Evolutionary conservation across 208 protist species (phyloP).

Genomic region (Acanthamoeba culbertsoni): DNA sequence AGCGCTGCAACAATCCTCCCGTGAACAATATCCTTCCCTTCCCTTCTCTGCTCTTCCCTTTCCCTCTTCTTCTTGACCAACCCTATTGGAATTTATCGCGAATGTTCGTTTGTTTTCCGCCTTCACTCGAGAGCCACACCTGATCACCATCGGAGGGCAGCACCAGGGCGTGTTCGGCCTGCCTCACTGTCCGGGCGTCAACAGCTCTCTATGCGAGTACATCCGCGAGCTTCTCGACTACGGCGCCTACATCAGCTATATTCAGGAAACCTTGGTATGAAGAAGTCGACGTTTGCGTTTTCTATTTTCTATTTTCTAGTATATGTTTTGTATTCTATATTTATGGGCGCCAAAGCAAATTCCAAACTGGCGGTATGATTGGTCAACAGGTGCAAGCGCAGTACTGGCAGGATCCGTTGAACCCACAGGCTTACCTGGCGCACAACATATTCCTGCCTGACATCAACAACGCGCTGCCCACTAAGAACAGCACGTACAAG

Average conservation of each 20-base stretch:
- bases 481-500: constrained; percentile 70
- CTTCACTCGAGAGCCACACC: background rate
- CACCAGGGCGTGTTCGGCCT: constrained; percentile 72
- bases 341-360: constrained; percentile 34
- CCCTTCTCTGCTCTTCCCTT: background rate
- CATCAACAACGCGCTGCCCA: constrained; percentile 74
- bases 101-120: background rate
- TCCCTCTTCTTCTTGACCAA: background rate
- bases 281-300: background rate
- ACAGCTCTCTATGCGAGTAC: constrained; percentile 58
- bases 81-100: background rate
- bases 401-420: constrained; percentile 74
- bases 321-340: background rate
- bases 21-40: constrained; percentile 64
- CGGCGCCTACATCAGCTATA: constrained; percentile 42
- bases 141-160: constrained; percentile 73
- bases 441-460: constrained; percentile 72
- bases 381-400: constrained; percentile 55
- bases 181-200: constrained; percentile 51
- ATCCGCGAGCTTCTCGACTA: constrained; percentile 38
- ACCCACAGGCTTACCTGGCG: constrained; percentile 62
- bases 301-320: background rate
- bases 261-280: constrained; percentile 32
- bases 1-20: constrained; percentile 67
- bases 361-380: background rate